Evolutionary conservation across 345 rosid genomes (phyloP), one percentile per base, ranked within the genome.

Genomic region (Rubroshorea leprosula): DNA sequence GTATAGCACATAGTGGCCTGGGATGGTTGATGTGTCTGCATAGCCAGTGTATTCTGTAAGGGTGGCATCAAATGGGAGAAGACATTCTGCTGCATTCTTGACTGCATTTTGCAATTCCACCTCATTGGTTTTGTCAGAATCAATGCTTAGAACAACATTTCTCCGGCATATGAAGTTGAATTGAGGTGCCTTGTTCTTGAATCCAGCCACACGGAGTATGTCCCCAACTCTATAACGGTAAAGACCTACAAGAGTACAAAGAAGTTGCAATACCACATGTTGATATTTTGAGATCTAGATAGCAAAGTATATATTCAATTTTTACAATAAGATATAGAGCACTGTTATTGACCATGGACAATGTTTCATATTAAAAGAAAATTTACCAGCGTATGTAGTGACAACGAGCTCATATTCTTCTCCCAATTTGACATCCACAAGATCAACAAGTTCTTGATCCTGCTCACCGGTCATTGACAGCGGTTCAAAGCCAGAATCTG

Each of bases 191-290:
- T 72, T 80, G 72, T 80, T 80, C 70, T 77, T 77, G 74, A 80
- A 80, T 61, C 82, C 85, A 1, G 72, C 74, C 39, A 77, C 85
- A 52, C 74, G 61, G 14, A 80, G 74, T 64, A 80, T 73, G 64
- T 80, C 85, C 19, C 85, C 85, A n/a, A 80, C 78, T 51, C 80
- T 63, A 17, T 80, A 80, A n/a, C 85, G 75, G 41, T 80, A 77
- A 17, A 80, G 76, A 17, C 85, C 82, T 80, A 24, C 35, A 60
- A 47, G 13, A 62, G 26, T 3, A 3, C 35, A 29, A 29, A 29
- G 35, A 29, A 29, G n/a, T n/a, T n/a, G n/a, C n/a, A n/a, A n/a
- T n/a, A n/a, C n/a, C n/a, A n/a, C n/a, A n/a, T n/a, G n/a, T n/a
- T n/a, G n/a, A n/a, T n/a, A n/a, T n/a, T n/a, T n/a, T n/a, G n/a